Evolutionary conservation across 495 filamentous ascomycete genomes (phyloP).

Genomic region (Apodospora peruviana): DNA sequence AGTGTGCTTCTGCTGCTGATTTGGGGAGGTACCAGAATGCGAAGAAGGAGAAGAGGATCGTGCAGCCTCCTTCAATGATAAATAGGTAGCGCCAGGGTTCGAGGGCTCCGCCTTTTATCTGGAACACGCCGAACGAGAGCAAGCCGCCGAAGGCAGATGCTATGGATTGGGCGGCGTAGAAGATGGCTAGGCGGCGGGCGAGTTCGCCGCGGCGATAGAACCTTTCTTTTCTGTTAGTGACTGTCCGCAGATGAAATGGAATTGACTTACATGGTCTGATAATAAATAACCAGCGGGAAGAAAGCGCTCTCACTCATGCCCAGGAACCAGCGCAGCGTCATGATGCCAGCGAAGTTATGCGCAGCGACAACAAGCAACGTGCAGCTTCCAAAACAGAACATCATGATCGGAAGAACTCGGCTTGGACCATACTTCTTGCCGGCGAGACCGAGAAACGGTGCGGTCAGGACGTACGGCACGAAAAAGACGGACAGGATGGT

Average conservation of each 20-base stretch:
- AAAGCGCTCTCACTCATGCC: constrained; percentile 72
- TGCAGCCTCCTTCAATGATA: constrained; percentile 60
- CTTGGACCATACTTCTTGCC: constrained; percentile 63
- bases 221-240: not conserved
- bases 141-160: constrained; percentile 70
- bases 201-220: constrained; percentile 77
- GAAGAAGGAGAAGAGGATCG: constrained; percentile 59
- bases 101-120: constrained; percentile 49
- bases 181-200: constrained; percentile 67
- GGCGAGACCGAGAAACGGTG: constrained; percentile 60
- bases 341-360: constrained; percentile 60
- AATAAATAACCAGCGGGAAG: constrained; percentile 61
- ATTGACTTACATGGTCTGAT: constrained; percentile 24
- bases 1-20: constrained; percentile 56
- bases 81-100: constrained; percentile 71
- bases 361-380: constrained; percentile 49
- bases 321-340: constrained; percentile 60
- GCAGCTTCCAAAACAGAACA: constrained; percentile 60
- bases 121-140: constrained; percentile 71
- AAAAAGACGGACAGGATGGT: constrained; percentile 69
- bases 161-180: constrained; percentile 72
- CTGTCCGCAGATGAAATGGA: not conserved
- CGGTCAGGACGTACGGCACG: constrained; percentile 69
- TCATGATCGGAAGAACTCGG: constrained; percentile 58
- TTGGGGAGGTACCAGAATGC: constrained; percentile 67